Base-by-base conservation (phyloP, 441 rosid species). In the Manihot esculenta region DNA sequence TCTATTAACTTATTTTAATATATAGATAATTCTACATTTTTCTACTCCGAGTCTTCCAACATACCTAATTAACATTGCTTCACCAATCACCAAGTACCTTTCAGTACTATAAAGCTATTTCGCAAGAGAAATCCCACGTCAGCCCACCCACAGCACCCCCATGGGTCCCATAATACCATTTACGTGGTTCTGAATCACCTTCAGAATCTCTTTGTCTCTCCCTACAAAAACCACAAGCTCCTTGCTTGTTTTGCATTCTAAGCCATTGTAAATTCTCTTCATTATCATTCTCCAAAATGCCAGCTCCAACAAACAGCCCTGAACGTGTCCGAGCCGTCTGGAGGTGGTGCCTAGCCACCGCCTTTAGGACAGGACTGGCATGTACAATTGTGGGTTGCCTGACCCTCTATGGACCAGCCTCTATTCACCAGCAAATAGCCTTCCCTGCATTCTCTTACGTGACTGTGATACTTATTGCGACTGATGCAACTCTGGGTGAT, bases 401-500 rank as follows among this genome's bases (percentile, higher is more conserved):
- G 68, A 87, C 92, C 65, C 79, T 90, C 10, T 84, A 83, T 35
- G 96, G 96, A 2, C 91, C 94, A 1, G 23, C 73, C 1, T 71
- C 80, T 45, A 18, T 91, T 63, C 76, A 9, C 41, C 77, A 70
- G 11, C 78, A 75, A 58, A 73, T 86, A 14, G 81, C 85, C 44
- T 86, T 87, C 71, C 97, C 97, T 0, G 87, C 97, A 30, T 91
- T 87, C 53, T 83, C 97, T 38, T 91, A 88, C 65, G 92, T 88
- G 30, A 75, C 85, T 0, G 84, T 76, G 38, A 83, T 91, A 60
- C 85, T 88, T 14, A 70, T 88, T 21, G 74, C 75, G 57, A 83
- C 89, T 3, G 97, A 94, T 21, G 93, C 96, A 62, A 86, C 96
- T 4, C 64, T 91, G 13, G 98, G 98, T 0, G 97, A 91, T 78